Conservation (phyloP, 2,329 filamentous ascomycete genomes). For the Fusarium tanahbumbuense region DNA sequence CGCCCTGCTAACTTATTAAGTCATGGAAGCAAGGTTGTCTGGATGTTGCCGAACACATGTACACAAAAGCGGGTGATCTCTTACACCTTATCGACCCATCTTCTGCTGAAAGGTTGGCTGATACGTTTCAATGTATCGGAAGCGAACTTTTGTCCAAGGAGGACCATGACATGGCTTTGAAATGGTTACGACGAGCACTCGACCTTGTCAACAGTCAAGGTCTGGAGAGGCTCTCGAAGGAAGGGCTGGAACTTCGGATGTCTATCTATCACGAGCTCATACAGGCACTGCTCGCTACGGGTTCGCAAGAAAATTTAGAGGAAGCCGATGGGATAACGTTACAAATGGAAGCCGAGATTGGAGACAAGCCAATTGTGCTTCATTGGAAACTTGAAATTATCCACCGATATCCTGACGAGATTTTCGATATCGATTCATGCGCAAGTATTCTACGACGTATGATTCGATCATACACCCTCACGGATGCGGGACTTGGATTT, state of each 20-base stretch:
- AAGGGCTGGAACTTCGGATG: constrained; percentile 72
- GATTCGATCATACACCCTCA: constrained; percentile 68
- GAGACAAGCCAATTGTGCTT: constrained; percentile 72
- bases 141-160: constrained; percentile 64
- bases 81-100: constrained; percentile 56
- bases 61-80: constrained; percentile 65
- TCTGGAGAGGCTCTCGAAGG: constrained; percentile 65
- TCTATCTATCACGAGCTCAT: constrained; percentile 74
- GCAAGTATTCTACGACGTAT: constrained; percentile 69
- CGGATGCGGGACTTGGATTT: constrained; percentile 72
- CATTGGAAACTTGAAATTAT: constrained; percentile 77
- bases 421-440: constrained; percentile 62
- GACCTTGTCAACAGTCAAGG: constrained; percentile 67
- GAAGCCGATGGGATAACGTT: constrained; percentile 69
- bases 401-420: constrained; percentile 58
- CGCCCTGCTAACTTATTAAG: constrained; percentile 56
- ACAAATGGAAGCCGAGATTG: constrained; percentile 71
- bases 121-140: constrained; percentile 79
- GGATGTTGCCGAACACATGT: constrained; percentile 84
- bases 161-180: constrained; percentile 66
- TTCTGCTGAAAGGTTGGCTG: constrained; percentile 71
- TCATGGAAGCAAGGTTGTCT: constrained; percentile 78
- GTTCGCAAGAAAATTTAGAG: constrained; percentile 57
- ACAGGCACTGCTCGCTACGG: constrained; percentile 62
- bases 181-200: constrained; percentile 80